These are phyloP conservation scores for Entamoeba invadens DNA, from an alignment of 208 protist genomes.

Conservation along the genomic window DNA sequence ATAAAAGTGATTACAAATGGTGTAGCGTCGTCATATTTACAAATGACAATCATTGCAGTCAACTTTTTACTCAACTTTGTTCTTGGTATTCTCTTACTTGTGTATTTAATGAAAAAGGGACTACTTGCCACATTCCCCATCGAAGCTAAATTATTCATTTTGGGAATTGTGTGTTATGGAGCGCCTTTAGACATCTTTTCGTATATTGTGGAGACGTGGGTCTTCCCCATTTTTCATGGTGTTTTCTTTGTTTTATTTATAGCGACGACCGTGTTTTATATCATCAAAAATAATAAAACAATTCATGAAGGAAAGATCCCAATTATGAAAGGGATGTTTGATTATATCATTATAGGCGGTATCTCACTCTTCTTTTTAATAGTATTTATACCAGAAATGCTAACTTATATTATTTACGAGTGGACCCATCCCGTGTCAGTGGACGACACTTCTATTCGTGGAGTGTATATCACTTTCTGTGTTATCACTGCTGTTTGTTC, in stretches of 20 bases:
- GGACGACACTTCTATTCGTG: neutral
- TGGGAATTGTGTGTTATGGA: neutral
- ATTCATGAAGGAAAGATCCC: neutral
- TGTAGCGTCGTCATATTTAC: neutral
- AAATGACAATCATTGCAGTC: neutral
- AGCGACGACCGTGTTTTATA: neutral
- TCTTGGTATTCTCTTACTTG: neutral
- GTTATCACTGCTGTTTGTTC: neutral
- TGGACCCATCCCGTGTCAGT: neutral
- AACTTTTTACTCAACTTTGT: neutral
- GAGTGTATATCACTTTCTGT: neutral
- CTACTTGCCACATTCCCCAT: neutral
- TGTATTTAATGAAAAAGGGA: neutral
- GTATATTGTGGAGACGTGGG: neutral
- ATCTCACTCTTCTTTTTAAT: neutral
- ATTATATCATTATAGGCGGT: neutral
- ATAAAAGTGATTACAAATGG: neutral
- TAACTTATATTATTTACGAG: neutral
- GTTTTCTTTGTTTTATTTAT: neutral
- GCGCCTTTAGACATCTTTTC: neutral
- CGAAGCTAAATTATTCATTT: neutral
- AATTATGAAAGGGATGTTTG: neutral
- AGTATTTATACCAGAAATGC: neutral
- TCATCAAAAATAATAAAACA: neutral
- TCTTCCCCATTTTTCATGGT: neutral